phyloP scores from a whole-genome alignment of 2,329 filamentous ascomycete genomes.

The Fusarium sarcochroum region DNA sequence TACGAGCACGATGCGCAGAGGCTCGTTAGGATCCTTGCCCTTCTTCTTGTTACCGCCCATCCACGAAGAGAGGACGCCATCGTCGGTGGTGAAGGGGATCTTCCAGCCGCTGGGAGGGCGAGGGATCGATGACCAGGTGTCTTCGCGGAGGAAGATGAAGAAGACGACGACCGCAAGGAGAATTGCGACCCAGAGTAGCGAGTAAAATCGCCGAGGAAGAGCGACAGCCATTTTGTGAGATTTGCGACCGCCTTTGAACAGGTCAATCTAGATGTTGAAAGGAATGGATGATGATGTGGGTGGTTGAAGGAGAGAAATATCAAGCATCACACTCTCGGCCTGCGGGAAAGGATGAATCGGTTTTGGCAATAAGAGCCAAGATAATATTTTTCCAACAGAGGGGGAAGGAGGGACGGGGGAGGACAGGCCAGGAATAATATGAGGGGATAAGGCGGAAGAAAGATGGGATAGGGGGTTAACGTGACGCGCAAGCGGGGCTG shows the following conservation, averaged over 20 bases:
- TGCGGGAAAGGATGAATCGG: slow-evolving; percentile 27
- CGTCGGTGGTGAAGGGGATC: slow-evolving; percentile 46
- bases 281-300: background rate
- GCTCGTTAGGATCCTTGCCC: slow-evolving; percentile 27
- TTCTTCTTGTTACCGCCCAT: slow-evolving; percentile 25
- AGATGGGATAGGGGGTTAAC: slow-evolving; percentile 25
- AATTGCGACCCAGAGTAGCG: slow-evolving; percentile 40
- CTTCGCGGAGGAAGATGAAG: slow-evolving; percentile 39
- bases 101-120: slow-evolving; percentile 39
- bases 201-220: slow-evolving; percentile 42
- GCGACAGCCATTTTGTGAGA: slow-evolving; percentile 35
- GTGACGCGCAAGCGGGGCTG: slow-evolving; percentile 34
- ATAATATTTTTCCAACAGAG: slow-evolving; percentile 7
- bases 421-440: slow-evolving; percentile 15
- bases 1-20: slow-evolving; percentile 45
- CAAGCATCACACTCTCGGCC: slow-evolving; percentile 35
- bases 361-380: background rate
- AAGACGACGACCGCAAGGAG: slow-evolving; percentile 36
- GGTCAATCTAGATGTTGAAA: background rate
- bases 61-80: slow-evolving; percentile 43
- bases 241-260: background rate
- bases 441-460: slow-evolving; percentile 21
- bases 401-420: slow-evolving; percentile 6
- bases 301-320: slow-evolving; percentile 22
- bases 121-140: slow-evolving; percentile 43